Conservation (phyloP, 2,329 filamentous ascomycete genomes). For the Zymoseptoria tritici region DNA sequence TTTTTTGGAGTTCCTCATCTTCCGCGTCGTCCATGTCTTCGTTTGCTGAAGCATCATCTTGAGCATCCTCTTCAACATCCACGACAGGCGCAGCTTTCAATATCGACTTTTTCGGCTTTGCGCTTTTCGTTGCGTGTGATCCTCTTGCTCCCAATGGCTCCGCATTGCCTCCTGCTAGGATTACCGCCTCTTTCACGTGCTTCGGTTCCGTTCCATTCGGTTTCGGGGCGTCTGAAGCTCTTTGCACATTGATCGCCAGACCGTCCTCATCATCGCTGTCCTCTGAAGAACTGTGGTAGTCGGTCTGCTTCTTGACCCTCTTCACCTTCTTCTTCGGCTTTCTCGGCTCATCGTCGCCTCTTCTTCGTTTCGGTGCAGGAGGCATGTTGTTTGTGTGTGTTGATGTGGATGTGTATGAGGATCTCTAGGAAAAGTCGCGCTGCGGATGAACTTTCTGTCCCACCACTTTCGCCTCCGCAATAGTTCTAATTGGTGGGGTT, state of each 20-base stretch:
- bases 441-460: background rate
- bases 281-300: conserved; percentile 59
- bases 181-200: conserved; percentile 8
- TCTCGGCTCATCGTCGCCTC: conserved; percentile 50
- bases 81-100: conserved; percentile 5
- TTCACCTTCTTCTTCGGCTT: conserved; percentile 47
- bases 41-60: background rate
- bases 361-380: conserved; percentile 18
- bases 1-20: conserved; percentile 13
- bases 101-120: conserved; percentile 14
- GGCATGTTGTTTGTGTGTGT: conserved; percentile 16
- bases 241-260: conserved; percentile 5
- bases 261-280: conserved; percentile 37
- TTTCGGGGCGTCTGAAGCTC: conserved; percentile 21
- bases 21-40: conserved; percentile 8
- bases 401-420: conserved; percentile 3
- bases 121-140: conserved; percentile 5
- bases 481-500: background rate
- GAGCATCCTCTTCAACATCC: conserved; percentile 2
- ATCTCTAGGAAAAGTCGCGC: background rate
- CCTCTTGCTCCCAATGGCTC: conserved; percentile 2
- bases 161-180: conserved; percentile 8
- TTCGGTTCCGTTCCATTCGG: conserved; percentile 9
- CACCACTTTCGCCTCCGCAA: background rate
- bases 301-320: conserved; percentile 55